These are phyloP conservation scores for Viridothelium virens DNA, from an alignment of 495 filamentous ascomycete species.

Conservation along the genomic window DNA sequence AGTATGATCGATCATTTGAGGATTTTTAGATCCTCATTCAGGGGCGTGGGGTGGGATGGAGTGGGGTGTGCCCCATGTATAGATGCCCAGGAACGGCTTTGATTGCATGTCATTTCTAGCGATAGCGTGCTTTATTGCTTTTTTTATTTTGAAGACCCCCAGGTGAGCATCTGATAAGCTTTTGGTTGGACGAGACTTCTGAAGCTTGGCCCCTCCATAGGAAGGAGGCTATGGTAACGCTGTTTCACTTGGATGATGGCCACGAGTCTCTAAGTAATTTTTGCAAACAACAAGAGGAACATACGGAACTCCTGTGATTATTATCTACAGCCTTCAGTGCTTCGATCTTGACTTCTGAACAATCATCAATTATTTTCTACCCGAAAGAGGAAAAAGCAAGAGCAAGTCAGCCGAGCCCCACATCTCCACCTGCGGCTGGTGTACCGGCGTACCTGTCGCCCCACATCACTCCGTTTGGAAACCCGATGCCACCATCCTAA, in stretches of 20 bases:
- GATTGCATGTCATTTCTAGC: slow-evolving; percentile 8
- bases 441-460: no score
- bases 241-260: neutral
- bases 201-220: neutral
- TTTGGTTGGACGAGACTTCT: neutral
- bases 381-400: neutral
- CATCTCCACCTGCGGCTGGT: neutral
- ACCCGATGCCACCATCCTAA: no score
- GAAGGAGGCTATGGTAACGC: neutral
- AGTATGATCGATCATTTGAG: neutral
- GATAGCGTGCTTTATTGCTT: neutral
- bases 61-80: neutral
- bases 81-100: neutral
- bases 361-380: no score
- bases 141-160: neutral
- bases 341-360: no score
- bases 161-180: neutral
- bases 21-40: neutral
- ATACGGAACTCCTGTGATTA: neutral
- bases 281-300: slow-evolving; percentile 5
- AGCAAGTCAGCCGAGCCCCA: neutral
- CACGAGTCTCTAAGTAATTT: neutral
- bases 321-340: no score
- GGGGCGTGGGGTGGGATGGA: neutral
- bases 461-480: no score